Base-by-base conservation (phyloP, 208 protist genomes). In the Trypanosoma mega region DNA sequence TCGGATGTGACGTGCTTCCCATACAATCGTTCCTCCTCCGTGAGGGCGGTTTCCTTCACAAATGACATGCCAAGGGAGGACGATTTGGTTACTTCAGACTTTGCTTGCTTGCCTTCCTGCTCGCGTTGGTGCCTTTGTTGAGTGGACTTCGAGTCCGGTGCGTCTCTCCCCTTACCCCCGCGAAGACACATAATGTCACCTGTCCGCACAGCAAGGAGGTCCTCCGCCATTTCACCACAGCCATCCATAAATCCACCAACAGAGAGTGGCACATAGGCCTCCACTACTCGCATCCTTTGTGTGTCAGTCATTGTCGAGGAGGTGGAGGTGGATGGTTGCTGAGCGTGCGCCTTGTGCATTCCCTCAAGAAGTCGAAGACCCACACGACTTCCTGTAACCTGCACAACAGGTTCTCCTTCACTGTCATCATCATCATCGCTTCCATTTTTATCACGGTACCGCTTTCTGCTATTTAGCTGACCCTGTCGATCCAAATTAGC, bases 241-340 rank as follows among this genome's bases (percentile, higher is more conserved):
- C 71, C 79, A 50, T 78, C 69, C 57, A 94, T 73, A 60, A 94
- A 94, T 29, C 87, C 84, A 29, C 84, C 84, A 1, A 76, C 80
- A 49, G 80, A 87, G 24, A 94, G 66, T 14, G 87, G 87, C n/a
- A 70, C 68, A 61, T 94, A 94, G 9, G 70, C 56, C 62, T 87
- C 76, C 26, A 90, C 87, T 5, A 81, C 66, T 31, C n/a, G 21
- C 29, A 67, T 56, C 29, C 52, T 55, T 33, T 33, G 1, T 3
- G 11, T 1, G 23, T 3, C 1, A 29, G 46, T 7, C 8, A 27
- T 2, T 29, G 36, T 9, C 8, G 20, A 44, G 12, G 4, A 26
- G 3, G 24, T 9, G 27, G 20, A 31, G 4, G 16, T 12, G 8
- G 24, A 46, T n/a, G 34, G 54, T 18, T 14, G 45, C 3, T 45